Evolutionary conservation across 495 filamentous ascomycete species (phyloP), one percentile per base, ranked within the genome.

Genomic region (Penicillium argentinense): DNA sequence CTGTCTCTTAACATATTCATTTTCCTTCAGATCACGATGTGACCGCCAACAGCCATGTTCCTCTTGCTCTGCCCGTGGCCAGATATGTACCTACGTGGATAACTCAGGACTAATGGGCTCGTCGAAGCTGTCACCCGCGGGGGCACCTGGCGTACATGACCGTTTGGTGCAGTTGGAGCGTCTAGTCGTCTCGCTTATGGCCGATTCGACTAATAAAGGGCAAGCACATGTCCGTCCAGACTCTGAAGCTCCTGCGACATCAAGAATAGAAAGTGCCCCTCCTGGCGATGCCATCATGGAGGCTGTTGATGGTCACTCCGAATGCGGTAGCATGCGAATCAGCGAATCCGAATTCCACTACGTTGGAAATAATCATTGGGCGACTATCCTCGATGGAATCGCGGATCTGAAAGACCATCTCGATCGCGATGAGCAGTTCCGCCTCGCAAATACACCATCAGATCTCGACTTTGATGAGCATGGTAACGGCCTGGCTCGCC

Each of bases 251-350:
- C n/a, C n/a, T n/a, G n/a, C n/a, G n/a, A n/a, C n/a, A n/a, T n/a
- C n/a, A n/a, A n/a, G n/a, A n/a, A n/a, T n/a, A n/a, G n/a, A n/a
- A n/a, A n/a, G n/a, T n/a, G n/a, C n/a, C n/a, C n/a, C n/a, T n/a
- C n/a, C n/a, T n/a, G n/a, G n/a, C n/a, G n/a, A n/a, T n/a, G n/a
- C n/a, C n/a, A n/a, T n/a, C n/a, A n/a, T n/a, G n/a, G n/a, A n/a
- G n/a, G n/a, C n/a, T n/a, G n/a, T n/a, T n/a, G n/a, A n/a, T n/a
- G n/a, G n/a, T n/a, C 57, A 29, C 29, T 66, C 64, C 0, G 62
- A 71, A 12, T 62, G 47, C 40, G 63, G 65, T 2, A 64, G 62
- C 33, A 59, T 66, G 51, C 39, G 46, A 25, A 50, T 60, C 43
- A 64, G 53, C 23, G 45, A 27, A 18, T 63, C 49, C 3, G 61